phyloP scores from a whole-genome alignment of 2,329 filamentous ascomycete genomes.

The Grosmannia huntii region DNA sequence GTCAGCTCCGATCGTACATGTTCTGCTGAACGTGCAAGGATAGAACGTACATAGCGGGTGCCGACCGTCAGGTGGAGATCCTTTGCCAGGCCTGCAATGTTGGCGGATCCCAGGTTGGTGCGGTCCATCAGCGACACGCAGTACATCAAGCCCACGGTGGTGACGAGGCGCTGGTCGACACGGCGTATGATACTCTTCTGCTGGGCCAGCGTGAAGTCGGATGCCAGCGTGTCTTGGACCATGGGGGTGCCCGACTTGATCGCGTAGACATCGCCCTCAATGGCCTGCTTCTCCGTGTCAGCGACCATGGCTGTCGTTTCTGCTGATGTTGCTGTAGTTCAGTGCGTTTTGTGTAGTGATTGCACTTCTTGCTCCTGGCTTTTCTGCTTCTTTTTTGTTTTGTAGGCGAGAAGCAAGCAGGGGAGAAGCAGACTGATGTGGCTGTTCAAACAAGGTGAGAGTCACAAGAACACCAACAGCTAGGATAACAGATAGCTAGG shows the following conservation, averaged over 20 bases:
- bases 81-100: slow-evolving; percentile 50
- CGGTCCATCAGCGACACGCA: slow-evolving; percentile 68
- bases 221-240: not conserved
- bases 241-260: not conserved
- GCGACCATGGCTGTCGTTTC: not conserved
- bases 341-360: no score
- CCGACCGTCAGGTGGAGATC: slow-evolving; percentile 32
- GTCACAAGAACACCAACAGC: not conserved
- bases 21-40: not conserved
- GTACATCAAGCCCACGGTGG: slow-evolving; percentile 54
- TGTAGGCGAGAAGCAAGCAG: no score
- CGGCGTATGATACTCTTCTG: slow-evolving; percentile 55
- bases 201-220: slow-evolving; percentile 44
- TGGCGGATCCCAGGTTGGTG: slow-evolving; percentile 61
- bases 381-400: no score
- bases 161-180: slow-evolving; percentile 53
- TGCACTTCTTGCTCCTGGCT: no score
- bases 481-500: no score
- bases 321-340: not conserved
- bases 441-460: not conserved
- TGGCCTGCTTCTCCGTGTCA: not conserved
- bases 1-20: not conserved
- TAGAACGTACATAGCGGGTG: slow-evolving; percentile 29
- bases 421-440: no score
- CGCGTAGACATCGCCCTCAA: not conserved